Evolutionary conservation across 345 rosid genomes (phyloP).

Genomic region (Pugionium cornutum): DNA sequence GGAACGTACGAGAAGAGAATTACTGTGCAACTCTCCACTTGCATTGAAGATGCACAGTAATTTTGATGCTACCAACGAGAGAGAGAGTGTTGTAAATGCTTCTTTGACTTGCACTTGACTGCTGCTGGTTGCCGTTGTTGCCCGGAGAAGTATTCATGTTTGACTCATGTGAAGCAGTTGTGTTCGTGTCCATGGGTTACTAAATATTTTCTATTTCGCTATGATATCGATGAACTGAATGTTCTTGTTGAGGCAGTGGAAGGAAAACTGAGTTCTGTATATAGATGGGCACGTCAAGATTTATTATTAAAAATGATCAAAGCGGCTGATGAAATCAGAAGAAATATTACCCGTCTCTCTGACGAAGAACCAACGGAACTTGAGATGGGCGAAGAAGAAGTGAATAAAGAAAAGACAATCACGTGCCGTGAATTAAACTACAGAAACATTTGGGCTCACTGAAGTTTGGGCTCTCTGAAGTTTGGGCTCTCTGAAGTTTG

Average conservation of each 20-base stretch:
- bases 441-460: neutral
- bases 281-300: conserved; percentile 94
- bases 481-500: no score
- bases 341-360: conserved; percentile 25
- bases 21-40: conserved; percentile 57
- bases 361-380: conserved; percentile 15
- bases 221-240: conserved; percentile 73
- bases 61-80: conserved; percentile 86
- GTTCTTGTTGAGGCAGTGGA: conserved; percentile 95
- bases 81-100: conserved; percentile 90
- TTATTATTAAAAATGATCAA: conserved; percentile 38
- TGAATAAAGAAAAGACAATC: conserved; percentile 20
- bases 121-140: conserved; percentile 94
- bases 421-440: conserved; percentile 26
- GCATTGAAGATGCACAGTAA: conserved; percentile 82
- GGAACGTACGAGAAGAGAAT: conserved; percentile 70
- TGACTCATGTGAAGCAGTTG: conserved; percentile 83
- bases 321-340: neutral
- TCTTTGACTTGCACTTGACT: conserved; percentile 95
- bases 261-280: conserved; percentile 91
- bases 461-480: no score
- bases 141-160: conserved; percentile 85
- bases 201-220: conserved; percentile 82
- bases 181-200: conserved; percentile 72
- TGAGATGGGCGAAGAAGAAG: conserved; percentile 14